phyloP scores from a whole-genome alignment of 129 eudicot genomes.

The Tagetes patula region DNA sequence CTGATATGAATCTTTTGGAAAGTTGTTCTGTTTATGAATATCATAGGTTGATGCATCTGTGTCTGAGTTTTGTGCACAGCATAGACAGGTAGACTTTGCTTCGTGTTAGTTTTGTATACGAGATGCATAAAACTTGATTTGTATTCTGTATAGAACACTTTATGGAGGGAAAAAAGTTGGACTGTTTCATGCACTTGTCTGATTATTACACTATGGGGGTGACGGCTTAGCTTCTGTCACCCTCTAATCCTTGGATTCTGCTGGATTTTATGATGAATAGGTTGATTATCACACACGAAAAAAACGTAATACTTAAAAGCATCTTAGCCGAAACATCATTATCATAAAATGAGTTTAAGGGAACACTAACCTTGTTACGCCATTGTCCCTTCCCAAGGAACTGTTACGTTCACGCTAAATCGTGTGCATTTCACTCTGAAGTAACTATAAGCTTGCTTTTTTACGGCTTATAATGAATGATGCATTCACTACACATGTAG shows the following conservation, averaged over 20 bases:
- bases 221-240: background rate
- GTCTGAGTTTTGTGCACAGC: background rate
- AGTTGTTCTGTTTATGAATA: background rate
- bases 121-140: background rate
- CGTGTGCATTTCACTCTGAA: slow-evolving; percentile 10
- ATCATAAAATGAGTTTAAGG: slow-evolving; percentile 8
- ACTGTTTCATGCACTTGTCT: background rate
- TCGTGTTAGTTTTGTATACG: background rate
- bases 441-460: background rate
- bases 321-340: background rate
- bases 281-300: background rate
- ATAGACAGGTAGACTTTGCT: slow-evolving; percentile 9
- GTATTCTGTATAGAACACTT: background rate
- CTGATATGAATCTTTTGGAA: background rate
- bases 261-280: background rate
- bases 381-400: background rate
- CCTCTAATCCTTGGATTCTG: background rate
- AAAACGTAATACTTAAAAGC: background rate
- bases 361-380: slow-evolving; percentile 4
- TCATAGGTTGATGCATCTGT: slow-evolving; percentile 14
- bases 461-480: slow-evolving; percentile 1
- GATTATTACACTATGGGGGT: slow-evolving; percentile 15
- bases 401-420: slow-evolving; percentile 9
- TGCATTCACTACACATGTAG: slow-evolving; percentile 14
- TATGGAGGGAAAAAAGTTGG: slow-evolving; percentile 7